Conservation (phyloP, 345 rosid genomes). For the Psidium guajava region DNA sequence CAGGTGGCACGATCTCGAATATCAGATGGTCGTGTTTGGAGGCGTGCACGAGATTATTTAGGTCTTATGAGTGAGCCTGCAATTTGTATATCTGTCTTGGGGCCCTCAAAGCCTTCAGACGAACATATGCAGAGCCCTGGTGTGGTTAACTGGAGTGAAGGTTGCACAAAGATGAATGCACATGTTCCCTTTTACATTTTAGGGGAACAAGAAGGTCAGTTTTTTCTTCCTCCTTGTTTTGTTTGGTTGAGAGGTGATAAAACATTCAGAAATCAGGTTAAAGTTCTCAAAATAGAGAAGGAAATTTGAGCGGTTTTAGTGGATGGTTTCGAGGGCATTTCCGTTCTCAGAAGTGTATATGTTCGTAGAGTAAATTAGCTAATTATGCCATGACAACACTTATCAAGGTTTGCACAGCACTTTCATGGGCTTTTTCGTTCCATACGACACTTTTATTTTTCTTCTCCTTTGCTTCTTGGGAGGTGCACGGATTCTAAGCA, state of each 20-base stretch:
- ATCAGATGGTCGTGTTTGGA: conserved; percentile 74
- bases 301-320: background rate
- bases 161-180: conserved; percentile 53
- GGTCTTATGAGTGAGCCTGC: conserved; percentile 85
- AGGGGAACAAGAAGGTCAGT: conserved; percentile 67
- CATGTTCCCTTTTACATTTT: conserved; percentile 82
- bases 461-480: background rate
- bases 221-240: background rate
- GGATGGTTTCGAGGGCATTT: background rate
- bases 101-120: conserved; percentile 52
- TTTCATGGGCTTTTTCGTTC: background rate
- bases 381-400: background rate
- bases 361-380: background rate
- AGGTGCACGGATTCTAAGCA: background rate
- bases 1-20: conserved; percentile 87
- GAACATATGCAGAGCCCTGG: conserved; percentile 43
- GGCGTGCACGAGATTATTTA: conserved; percentile 74
- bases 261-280: background rate
- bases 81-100: conserved; percentile 62
- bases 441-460: background rate
- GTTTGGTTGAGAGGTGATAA: background rate
- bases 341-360: background rate
- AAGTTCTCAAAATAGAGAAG: background rate
- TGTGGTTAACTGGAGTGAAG: conserved; percentile 75
- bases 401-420: background rate